These are phyloP conservation scores for Wickerhamomyces sp. DNA, from an alignment of 1,139 yeast genomes.

Conservation along the genomic window DNA sequence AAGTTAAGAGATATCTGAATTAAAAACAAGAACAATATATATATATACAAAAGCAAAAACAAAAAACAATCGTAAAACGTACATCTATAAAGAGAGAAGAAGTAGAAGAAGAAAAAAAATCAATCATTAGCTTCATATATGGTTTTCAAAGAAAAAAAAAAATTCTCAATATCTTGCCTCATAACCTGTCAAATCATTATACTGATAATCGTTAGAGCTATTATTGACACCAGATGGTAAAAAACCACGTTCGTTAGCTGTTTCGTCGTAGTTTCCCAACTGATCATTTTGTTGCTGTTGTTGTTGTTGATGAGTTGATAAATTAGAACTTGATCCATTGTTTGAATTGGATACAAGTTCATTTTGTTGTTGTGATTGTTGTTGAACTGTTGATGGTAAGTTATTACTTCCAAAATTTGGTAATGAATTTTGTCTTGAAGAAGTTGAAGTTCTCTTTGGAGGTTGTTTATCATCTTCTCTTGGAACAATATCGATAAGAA, in stretches of 20 bases:
- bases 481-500: slow-evolving; percentile 91
- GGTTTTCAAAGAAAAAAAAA: too few species aligned
- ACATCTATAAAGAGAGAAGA: too few species aligned
- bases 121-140: too few species aligned
- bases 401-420: slow-evolving; percentile 2
- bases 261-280: too few species aligned
- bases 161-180: slow-evolving; percentile 12
- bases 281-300: slow-evolving; percentile 3
- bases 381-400: not conserved
- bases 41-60: too few species aligned
- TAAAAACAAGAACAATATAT: too few species aligned
- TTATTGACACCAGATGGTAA: not conserved
- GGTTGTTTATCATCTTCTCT: slow-evolving; percentile 51
- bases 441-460: slow-evolving; percentile 8
- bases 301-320: not conserved
- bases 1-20: too few species aligned
- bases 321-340: not conserved
- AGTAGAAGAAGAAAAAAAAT: too few species aligned
- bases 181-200: slow-evolving; percentile 12
- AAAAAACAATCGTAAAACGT: too few species aligned
- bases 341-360: not conserved
- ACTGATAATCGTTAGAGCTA: slow-evolving; percentile 6
- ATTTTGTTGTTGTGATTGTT: not conserved
- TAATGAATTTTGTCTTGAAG: slow-evolving; percentile 13
- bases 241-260: slow-evolving; percentile 1